phyloP scores from a whole-genome alignment of 768 basidiomycete species.

The Lactifluus subvellereus region DNA sequence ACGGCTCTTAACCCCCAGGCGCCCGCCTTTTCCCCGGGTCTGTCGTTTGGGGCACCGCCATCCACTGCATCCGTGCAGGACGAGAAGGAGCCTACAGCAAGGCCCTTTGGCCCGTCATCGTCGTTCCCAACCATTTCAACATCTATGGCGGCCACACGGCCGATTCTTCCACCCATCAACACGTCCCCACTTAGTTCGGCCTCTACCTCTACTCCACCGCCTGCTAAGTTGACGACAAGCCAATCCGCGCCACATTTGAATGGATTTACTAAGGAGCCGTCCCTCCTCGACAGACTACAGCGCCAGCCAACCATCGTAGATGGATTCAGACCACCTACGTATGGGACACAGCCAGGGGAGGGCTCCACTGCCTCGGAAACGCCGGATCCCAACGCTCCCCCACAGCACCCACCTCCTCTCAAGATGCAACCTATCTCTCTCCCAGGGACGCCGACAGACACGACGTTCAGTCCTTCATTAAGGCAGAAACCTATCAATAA shows the following conservation, averaged over 20 bases:
- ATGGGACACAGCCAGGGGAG: background rate
- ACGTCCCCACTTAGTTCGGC: slow-evolving; percentile 11
- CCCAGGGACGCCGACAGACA: slow-evolving; percentile 32
- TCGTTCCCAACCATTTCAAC: background rate
- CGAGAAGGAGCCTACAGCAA: background rate
- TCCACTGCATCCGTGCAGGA: slow-evolving; percentile 19
- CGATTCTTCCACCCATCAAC: slow-evolving; percentile 16
- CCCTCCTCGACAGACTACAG: background rate
- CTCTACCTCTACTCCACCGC: background rate
- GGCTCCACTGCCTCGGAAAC: background rate
- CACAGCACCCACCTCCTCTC: slow-evolving; percentile 24
- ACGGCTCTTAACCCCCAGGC: slow-evolving; percentile 21
- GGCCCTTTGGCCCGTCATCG: background rate
- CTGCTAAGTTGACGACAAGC: slow-evolving; percentile 3
- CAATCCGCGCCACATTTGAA: slow-evolving; percentile 14
- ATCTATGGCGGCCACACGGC: slow-evolving; percentile 13
- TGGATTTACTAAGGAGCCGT: background rate
- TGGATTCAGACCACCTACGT: background rate
- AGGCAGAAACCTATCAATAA: slow-evolving; percentile 25
- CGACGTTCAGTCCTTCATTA: slow-evolving; percentile 26
- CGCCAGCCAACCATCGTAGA: slow-evolving; percentile 13
- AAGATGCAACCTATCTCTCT: slow-evolving; percentile 29
- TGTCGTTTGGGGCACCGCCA: slow-evolving; percentile 17
- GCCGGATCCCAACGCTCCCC: background rate
- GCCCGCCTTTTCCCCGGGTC: slow-evolving; percentile 21